Evolutionary conservation across 192 early-diverging fungal genomes (phyloP), one percentile per base, ranked within the genome.

Genomic region (Diversispora epigaea): DNA sequence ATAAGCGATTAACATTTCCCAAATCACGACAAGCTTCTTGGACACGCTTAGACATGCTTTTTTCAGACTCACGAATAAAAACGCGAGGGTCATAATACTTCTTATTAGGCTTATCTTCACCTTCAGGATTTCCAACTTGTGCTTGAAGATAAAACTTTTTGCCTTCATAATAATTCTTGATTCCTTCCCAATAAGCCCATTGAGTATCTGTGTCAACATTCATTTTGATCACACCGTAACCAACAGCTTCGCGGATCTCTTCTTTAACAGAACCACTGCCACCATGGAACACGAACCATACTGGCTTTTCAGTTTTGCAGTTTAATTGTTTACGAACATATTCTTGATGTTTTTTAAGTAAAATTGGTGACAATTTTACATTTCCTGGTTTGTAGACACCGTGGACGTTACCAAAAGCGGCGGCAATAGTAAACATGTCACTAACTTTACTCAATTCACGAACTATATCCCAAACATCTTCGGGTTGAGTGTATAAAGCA

Each of bases 171-270:
- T 92, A 98, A 80, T 92, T 85, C 74, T 87, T 89, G 77, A 98
- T 88, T 77, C 96, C 94, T 47, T 83, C 76, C 86, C 93, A 94
- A 88, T 96, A 98, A 40, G 95, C 94, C 92, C 91, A 98, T 86
- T 98, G 96, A 50, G 96, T 98, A 81, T 98, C 96, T 65, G 96
- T 98, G 81, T 98, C 96, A 82, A 98, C 94, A 88, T 98, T 98
- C 96, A 98, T 98, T 93, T 98, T 98, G 84, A 98, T 88, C 40
- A 97, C 95, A 80, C 96, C 94, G 82, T 88, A 77, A 60, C 63
- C 46, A 49, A 95, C 92, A 58, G 94, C 94, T 17, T 90, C 91
- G 84, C 88, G 75, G 82, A 95, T 95, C 78, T 95, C 94, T 12
- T 88, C 71, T 73, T 87, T 82, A 67, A 89, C 86, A 52, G 91